Evolutionary conservation across 768 basidiomycete genomes (phyloP), one percentile per base, ranked within the genome.

Genomic region (Chlorophyllum brunneum): DNA sequence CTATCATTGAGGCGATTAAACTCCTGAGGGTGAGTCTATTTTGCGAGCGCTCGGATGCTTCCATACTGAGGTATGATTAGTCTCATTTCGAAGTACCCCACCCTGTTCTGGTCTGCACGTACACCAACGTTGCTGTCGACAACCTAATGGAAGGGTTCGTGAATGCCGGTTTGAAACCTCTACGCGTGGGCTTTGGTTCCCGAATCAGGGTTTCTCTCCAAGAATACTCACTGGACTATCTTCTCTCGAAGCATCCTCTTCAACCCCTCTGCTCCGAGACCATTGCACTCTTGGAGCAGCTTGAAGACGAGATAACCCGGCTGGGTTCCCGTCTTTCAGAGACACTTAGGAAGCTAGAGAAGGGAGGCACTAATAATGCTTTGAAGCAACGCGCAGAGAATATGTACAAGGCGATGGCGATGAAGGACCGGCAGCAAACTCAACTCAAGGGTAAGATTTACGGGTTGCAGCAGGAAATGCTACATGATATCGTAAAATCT

Each of bases 81-180:
- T 64, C 69, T 2, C 82, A 92, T 61, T 98, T 94, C 64, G 76
- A 86, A 65, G 83, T 95, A 8, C 81, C 88, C 4, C 80, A 88
- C 30, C 92, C 92, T 1, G 73, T 95, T 34, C 79, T 98, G 11
- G 86, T 95, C n/a, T 91, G 90, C 65, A 94, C 94, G 0, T 95
- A 90, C 63, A 97, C 95, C 34, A 95, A 97, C 59, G 89, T 83
- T 16, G 93, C 95, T 0, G 92, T 95, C 16, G 93, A 97, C 63
- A 91, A 95, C 58, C 81, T 97, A 7, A 82, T 94, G 31, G 84
- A 87, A 61, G 88, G 88, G 0, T 73, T 94, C 22, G 75, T 73
- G 7, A 66, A 69, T 5, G 72, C 77, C 1, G 80, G 82, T 3
- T 65, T 95, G 40, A 83, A 82, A 56, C 85, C 93, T 1, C 68